These are phyloP conservation scores for Mucor racemosus DNA, from an alignment of 371 early-diverging fungal genomes.

Conservation along the genomic window DNA sequence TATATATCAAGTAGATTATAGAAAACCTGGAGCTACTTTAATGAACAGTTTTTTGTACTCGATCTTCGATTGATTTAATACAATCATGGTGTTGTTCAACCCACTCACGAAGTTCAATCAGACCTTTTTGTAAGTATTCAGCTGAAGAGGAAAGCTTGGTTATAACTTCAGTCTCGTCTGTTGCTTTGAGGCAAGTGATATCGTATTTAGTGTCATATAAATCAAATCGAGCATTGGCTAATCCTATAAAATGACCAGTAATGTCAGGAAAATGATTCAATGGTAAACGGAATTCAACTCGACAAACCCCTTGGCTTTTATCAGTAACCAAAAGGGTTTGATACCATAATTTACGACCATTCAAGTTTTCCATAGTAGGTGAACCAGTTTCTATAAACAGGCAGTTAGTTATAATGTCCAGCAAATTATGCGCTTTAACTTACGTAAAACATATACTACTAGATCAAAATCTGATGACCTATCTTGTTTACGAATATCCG, in stretches of 20 bases:
- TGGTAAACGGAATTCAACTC: slow-evolving; percentile 29
- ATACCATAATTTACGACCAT: slow-evolving; percentile 30
- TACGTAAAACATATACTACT: slow-evolving; percentile 61
- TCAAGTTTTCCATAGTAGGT: slow-evolving; percentile 3
- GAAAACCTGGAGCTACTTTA: neutral
- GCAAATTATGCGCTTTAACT: slow-evolving; percentile 1
- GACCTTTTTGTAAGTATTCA: slow-evolving; percentile 21
- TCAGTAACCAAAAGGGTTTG: slow-evolving; percentile 42
- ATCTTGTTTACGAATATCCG: slow-evolving; percentile 32
- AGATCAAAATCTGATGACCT: slow-evolving; percentile 60
- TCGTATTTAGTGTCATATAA: slow-evolving; percentile 39
- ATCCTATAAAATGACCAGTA: slow-evolving; percentile 32
- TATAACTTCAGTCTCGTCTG: slow-evolving; percentile 38
- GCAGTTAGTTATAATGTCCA: neutral
- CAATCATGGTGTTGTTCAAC: slow-evolving; percentile 1
- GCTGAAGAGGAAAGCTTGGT: slow-evolving; percentile 19
- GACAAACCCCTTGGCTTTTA: slow-evolving; percentile 33
- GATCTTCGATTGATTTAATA: neutral
- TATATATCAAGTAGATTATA: neutral
- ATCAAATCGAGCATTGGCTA: slow-evolving; percentile 37
- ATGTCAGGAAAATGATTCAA: slow-evolving; percentile 20
- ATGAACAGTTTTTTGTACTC: neutral
- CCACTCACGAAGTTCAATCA: slow-evolving; percentile 8
- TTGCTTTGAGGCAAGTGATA: slow-evolving; percentile 32
- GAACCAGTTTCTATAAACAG: slow-evolving; percentile 23